Conservation (phyloP, 805 yeast species). For the Candida boleticola region DNA sequence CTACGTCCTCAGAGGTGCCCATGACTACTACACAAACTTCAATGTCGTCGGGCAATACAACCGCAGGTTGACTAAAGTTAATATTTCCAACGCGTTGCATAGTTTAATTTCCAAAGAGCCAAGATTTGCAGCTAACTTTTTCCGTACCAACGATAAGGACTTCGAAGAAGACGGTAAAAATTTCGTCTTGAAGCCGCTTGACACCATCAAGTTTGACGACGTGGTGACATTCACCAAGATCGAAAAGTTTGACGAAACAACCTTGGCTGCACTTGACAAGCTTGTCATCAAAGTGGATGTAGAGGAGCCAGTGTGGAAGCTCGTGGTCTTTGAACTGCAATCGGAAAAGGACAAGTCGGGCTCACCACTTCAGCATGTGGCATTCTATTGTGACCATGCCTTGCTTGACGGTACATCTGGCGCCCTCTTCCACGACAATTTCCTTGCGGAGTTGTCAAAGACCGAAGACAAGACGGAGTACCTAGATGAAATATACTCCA, state of each 20-base stretch:
- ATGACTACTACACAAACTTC: slow-evolving; percentile 21
- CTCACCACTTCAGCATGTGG: slow-evolving; percentile 12
- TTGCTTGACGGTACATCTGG: slow-evolving; percentile 35
- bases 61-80: slow-evolving; percentile 7
- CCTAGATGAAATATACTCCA: neutral
- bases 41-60: slow-evolving; percentile 21
- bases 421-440: slow-evolving; percentile 23
- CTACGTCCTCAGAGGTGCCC: slow-evolving; percentile 19
- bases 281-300: slow-evolving; percentile 7
- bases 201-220: slow-evolving; percentile 16
- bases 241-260: slow-evolving; percentile 12
- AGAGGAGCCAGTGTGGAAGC: slow-evolving; percentile 21
- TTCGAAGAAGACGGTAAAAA: slow-evolving; percentile 8
- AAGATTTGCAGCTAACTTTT: slow-evolving; percentile 17
- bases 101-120: slow-evolving; percentile 15
- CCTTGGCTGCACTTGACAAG: slow-evolving; percentile 12
- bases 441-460: slow-evolving; percentile 14
- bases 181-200: slow-evolving; percentile 15
- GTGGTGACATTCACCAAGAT: slow-evolving; percentile 16
- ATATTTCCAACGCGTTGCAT: slow-evolving; percentile 19
- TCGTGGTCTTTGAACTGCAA: slow-evolving; percentile 15
- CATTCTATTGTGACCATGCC: slow-evolving; percentile 26
- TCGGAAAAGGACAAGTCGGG: slow-evolving; percentile 7
- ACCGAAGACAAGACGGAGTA: slow-evolving; percentile 5
- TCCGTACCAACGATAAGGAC: slow-evolving; percentile 5